These are phyloP conservation scores for Rhynchosporium secalis DNA, from an alignment of 2,329 filamentous ascomycete species.

Conservation along the genomic window DNA sequence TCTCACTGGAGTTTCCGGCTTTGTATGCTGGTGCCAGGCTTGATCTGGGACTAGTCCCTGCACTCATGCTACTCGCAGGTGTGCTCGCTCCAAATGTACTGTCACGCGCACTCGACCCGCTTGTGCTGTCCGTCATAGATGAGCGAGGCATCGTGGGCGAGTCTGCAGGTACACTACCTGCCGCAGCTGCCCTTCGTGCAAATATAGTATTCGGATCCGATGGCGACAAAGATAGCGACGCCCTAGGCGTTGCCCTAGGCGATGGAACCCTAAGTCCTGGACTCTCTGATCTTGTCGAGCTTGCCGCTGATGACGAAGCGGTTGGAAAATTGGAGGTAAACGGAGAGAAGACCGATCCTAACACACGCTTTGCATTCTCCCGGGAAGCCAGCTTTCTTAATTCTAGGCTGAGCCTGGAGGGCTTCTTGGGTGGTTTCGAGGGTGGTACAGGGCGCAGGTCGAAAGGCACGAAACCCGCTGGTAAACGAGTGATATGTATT, in stretches of 20 bases:
- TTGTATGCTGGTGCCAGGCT: conserved; percentile 9
- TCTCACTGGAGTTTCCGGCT: conserved; percentile 42
- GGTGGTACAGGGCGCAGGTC: conserved; percentile 38
- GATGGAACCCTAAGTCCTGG: conserved; percentile 21
- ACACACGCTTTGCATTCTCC: conserved; percentile 39
- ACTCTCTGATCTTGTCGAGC: conserved; percentile 31
- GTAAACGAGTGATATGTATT: conserved; percentile 54
- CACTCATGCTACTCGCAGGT: conserved; percentile 7
- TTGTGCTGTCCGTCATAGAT: conserved; percentile 20
- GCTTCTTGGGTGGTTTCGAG: conserved; percentile 37
- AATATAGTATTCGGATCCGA: conserved; percentile 30
- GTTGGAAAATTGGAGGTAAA: conserved; percentile 27
- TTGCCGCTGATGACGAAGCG: conserved; percentile 28
- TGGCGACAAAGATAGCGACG: conserved; percentile 28
- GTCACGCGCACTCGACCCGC: conserved; percentile 11
- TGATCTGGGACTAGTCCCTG: neutral
- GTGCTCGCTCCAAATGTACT: conserved; percentile 8
- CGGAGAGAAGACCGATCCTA: conserved; percentile 38
- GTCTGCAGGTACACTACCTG: conserved; percentile 15
- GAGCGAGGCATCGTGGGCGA: conserved; percentile 28
- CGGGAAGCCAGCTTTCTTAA: conserved; percentile 49
- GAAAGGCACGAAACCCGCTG: conserved; percentile 45
- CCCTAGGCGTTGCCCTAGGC: conserved; percentile 16
- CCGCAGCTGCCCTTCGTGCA: conserved; percentile 28
- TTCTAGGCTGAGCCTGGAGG: conserved; percentile 41